Conservation (phyloP, 2,329 filamentous ascomycete species). For the Stachybotrys chlorohalonatus region DNA sequence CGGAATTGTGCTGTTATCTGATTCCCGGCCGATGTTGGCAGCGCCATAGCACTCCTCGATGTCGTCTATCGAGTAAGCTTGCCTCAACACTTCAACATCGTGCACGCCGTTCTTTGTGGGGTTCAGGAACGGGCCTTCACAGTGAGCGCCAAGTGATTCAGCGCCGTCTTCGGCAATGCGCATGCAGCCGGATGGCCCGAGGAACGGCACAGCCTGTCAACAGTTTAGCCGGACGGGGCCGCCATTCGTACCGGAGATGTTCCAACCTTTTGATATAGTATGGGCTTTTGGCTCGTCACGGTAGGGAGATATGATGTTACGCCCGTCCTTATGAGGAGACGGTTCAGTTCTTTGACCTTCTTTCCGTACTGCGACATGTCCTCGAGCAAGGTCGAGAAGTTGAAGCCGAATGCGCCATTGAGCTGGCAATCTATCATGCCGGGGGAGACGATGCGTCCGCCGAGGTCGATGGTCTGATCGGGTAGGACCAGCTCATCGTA, state of each 20-base stretch:
- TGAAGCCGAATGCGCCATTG: conserved; percentile 88
- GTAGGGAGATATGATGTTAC: conserved; percentile 86
- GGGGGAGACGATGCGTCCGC: conserved; percentile 73
- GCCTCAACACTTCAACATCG: conserved; percentile 60
- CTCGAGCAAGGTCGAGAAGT: conserved; percentile 73
- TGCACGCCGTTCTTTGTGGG: conserved; percentile 82
- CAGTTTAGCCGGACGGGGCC: conserved; percentile 8
- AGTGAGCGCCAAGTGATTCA: conserved; percentile 82
- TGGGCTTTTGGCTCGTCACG: conserved; percentile 68
- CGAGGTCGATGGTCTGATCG: conserved; percentile 68
- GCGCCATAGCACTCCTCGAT: conserved; percentile 64
- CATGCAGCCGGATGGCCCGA: conserved; percentile 58
- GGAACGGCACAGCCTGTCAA: conserved; percentile 57
- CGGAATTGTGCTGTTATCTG: conserved; percentile 25
- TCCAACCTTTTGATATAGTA: conserved; percentile 67
- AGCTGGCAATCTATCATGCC: conserved; percentile 88
- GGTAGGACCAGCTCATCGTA: conserved; percentile 62
- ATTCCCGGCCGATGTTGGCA: conserved; percentile 47
- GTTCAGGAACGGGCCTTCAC: conserved; percentile 82
- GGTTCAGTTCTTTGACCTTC: conserved; percentile 63
- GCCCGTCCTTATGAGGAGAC: conserved; percentile 63
- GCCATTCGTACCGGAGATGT: conserved; percentile 7
- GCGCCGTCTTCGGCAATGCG: conserved; percentile 60
- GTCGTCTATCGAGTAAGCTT: conserved; percentile 55
- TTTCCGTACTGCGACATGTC: conserved; percentile 62